These are phyloP conservation scores for Blastobotrys raffinosifermentans DNA, from an alignment of 1,139 yeast species.

Conservation along the genomic window DNA sequence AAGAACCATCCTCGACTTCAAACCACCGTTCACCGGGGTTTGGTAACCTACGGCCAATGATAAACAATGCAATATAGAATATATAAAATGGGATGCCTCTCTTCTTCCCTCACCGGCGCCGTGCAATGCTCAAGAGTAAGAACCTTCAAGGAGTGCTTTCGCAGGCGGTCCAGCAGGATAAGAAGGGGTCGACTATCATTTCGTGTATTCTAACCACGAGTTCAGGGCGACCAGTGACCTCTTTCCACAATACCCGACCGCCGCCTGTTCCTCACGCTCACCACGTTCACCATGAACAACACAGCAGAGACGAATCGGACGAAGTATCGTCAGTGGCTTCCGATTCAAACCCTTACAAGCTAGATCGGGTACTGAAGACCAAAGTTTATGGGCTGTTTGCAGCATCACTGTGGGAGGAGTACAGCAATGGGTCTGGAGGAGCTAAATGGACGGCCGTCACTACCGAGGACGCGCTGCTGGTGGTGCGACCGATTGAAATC, in stretches of 20 bases:
- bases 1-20: no score
- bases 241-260: conserved; percentile 23
- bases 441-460: conserved; percentile 23
- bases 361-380: conserved; percentile 26
- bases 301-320: not conserved
- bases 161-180: conserved; percentile 23
- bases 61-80: no score
- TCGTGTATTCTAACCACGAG: conserved; percentile 26
- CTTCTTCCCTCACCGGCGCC: no score
- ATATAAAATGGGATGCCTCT: no score
- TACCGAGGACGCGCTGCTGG: conserved; percentile 24
- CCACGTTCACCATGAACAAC: conserved; percentile 5
- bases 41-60: no score
- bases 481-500: conserved; percentile 21
- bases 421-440: conserved; percentile 12
- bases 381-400: conserved; percentile 28
- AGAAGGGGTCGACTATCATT: conserved; percentile 18
- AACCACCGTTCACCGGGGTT: no score
- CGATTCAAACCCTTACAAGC: conserved; percentile 20
- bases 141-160: conserved; percentile 24
- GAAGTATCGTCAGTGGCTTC: conserved; percentile 3
- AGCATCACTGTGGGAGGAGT: conserved; percentile 27
- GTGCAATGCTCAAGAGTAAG: conserved; percentile 27
- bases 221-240: conserved; percentile 24
- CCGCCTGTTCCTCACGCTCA: conserved; percentile 20